These are phyloP conservation scores for Coemansia sp. DNA, from an alignment of 192 early-diverging fungal species.

Conservation along the genomic window DNA sequence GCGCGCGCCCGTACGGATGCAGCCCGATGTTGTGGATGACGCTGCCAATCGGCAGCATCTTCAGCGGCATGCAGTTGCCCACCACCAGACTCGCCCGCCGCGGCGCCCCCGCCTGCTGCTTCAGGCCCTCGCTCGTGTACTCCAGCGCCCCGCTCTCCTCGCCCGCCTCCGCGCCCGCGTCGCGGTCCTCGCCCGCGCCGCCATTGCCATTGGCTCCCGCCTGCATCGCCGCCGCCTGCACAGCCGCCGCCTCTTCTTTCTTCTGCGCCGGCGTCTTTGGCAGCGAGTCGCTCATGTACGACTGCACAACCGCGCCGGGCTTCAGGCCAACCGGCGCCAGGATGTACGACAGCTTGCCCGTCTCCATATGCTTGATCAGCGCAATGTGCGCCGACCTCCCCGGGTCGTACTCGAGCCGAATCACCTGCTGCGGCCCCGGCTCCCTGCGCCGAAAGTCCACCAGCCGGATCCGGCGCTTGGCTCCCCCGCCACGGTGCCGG, in stretches of 20 bases:
- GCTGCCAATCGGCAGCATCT: slow-evolving; percentile 91
- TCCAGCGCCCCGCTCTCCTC: slow-evolving; percentile 9
- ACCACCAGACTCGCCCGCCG: slow-evolving; percentile 56
- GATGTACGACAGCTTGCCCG: slow-evolving; percentile 81
- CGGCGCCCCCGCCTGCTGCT: neutral
- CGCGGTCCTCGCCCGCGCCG: neutral
- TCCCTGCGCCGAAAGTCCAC: slow-evolving; percentile 83
- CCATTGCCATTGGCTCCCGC: slow-evolving; percentile 1
- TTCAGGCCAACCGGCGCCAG: slow-evolving; percentile 75
- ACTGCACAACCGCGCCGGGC: slow-evolving; percentile 71
- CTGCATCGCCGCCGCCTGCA: neutral
- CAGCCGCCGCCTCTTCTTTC: slow-evolving; percentile 1
- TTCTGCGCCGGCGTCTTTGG: slow-evolving; percentile 4
- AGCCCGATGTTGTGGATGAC: slow-evolving; percentile 85
- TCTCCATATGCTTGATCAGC: slow-evolving; percentile 74
- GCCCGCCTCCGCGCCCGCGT: neutral
- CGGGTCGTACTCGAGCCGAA: slow-evolving; percentile 95
- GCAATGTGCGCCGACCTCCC: slow-evolving; percentile 85
- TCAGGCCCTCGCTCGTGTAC: slow-evolving; percentile 16
- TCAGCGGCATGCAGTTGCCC: slow-evolving; percentile 88
- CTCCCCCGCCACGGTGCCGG: slow-evolving; percentile 91
- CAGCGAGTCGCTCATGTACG: slow-evolving; percentile 31
- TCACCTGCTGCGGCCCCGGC: slow-evolving; percentile 74
- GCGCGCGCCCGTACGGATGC: slow-evolving; percentile 69
- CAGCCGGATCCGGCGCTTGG: slow-evolving; percentile 79